Evolutionary conservation across 345 rosid genomes (phyloP).

Genomic region (Moringa oleifera): DNA sequence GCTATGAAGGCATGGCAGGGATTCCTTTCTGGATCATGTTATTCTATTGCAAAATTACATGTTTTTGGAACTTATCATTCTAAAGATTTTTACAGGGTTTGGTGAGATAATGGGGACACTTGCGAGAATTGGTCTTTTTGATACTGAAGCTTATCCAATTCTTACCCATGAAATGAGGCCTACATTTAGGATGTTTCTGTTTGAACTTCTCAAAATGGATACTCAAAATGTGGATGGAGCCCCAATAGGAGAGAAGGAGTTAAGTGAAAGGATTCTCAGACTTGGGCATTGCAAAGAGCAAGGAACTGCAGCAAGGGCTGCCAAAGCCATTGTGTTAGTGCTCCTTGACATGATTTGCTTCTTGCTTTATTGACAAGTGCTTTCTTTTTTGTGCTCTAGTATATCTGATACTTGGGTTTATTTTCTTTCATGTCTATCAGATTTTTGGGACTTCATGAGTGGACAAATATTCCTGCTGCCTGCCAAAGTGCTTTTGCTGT

Average conservation of each 20-base stretch:
- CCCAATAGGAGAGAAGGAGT: constrained; percentile 46
- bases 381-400: no score
- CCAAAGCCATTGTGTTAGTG: constrained; percentile 70
- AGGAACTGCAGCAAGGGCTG: constrained; percentile 50
- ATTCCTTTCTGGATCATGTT: neutral
- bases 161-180: constrained; percentile 34
- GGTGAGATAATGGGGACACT: constrained; percentile 69
- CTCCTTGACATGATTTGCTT: constrained; percentile 2
- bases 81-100: constrained; percentile 46
- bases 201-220: constrained; percentile 36
- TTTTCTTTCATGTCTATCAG: constrained; percentile 29
- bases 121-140: constrained; percentile 67
- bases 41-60: neutral
- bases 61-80: constrained; percentile 5
- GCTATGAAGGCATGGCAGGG: constrained; percentile 65
- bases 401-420: neutral
- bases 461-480: constrained; percentile 50
- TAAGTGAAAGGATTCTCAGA: constrained; percentile 42
- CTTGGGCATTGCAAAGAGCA: constrained; percentile 61
- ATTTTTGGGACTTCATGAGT: constrained; percentile 67
- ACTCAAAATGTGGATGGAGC: constrained; percentile 21
- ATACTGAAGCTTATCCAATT: constrained; percentile 38
- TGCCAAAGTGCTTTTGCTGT: constrained; percentile 62
- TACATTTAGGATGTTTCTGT: constrained; percentile 50
- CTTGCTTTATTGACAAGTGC: no score